Percentiles rank a stretch among this genome's conserved stretches.
phyloP scores from a whole-genome alignment of 176 grass and related monocot species.

The Avena atlantica region DNA sequence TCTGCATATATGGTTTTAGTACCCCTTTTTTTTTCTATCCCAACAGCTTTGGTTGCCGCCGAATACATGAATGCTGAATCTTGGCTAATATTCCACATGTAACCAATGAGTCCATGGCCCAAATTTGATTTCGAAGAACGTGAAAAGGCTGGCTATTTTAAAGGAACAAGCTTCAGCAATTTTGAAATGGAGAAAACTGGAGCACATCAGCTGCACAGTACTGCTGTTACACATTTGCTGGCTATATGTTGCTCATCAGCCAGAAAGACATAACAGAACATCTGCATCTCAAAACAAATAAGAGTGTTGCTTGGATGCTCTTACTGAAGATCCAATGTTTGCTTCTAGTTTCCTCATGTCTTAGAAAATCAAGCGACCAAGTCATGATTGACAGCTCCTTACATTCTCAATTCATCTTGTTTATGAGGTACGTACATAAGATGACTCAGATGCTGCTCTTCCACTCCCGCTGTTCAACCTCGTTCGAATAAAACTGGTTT shows the following conservation, averaged over 20 bases:
- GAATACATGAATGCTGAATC: neutral
- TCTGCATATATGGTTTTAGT: neutral
- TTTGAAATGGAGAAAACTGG: neutral
- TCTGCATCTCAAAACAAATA: neutral
- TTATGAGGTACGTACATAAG: slow-evolving; percentile 71
- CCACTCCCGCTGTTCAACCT: slow-evolving; percentile 50
- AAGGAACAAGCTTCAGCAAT: too few species aligned
- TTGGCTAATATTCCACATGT: neutral
- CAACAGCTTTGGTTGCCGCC: neutral
- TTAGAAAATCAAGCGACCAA: neutral
- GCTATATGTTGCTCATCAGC: neutral
- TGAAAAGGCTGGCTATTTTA: neutral
- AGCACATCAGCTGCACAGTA: neutral
- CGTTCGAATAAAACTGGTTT: slow-evolving; percentile 57
- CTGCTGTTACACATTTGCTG: neutral
- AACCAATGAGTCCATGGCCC: neutral
- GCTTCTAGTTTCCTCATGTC: too few species aligned
- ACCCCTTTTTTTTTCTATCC: too few species aligned
- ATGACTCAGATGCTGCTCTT: too few species aligned
- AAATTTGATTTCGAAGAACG: neutral
- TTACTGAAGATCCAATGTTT: neutral
- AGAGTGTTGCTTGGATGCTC: neutral
- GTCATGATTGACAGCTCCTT: neutral
- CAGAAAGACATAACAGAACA: neutral
- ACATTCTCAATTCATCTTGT: neutral